Evolutionary conservation across 371 early-diverging fungal species (phyloP).

Genomic region (Syncephalis plumigaleata): DNA sequence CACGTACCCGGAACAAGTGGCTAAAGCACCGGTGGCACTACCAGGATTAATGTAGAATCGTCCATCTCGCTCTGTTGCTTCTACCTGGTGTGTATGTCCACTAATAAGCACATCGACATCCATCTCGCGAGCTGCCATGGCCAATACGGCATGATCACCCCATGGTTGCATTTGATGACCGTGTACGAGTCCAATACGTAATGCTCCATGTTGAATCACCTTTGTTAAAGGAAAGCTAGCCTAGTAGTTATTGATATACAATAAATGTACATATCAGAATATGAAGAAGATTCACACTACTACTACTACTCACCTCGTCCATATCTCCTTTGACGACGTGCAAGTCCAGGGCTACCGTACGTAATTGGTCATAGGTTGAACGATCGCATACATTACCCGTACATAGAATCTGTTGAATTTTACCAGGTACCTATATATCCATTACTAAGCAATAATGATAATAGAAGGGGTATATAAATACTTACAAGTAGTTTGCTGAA

Average conservation of each 20-base stretch:
- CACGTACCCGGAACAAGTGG: conserved; percentile 7
- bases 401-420: conserved; percentile 86
- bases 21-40: conserved; percentile 77
- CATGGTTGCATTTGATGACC: conserved; percentile 83
- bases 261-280: not conserved
- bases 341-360: conserved; percentile 64
- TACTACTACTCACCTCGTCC: conserved; percentile 38
- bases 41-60: conserved; percentile 90
- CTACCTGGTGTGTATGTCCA: conserved; percentile 79
- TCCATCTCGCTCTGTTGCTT: conserved; percentile 78
- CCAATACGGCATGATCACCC: conserved; percentile 68
- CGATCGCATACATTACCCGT: conserved; percentile 78
- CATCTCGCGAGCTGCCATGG: conserved; percentile 65
- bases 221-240: conserved; percentile 35
- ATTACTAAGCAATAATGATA: not conserved
- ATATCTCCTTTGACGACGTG: conserved; percentile 69
- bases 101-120: conserved; percentile 78
- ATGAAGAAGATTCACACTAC: not conserved
- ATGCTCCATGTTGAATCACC: conserved; percentile 51
- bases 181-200: conserved; percentile 71
- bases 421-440: conserved; percentile 56
- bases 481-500: conserved; percentile 74
- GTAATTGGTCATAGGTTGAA: conserved; percentile 71
- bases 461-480: not conserved
- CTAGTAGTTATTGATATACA: not conserved